A percentile compares a stretch with the other conserved stretches of the same genome.
phyloP scores from a whole-genome alignment of 2,329 filamentous ascomycete genomes.

The Chaetomium sp. region DNA sequence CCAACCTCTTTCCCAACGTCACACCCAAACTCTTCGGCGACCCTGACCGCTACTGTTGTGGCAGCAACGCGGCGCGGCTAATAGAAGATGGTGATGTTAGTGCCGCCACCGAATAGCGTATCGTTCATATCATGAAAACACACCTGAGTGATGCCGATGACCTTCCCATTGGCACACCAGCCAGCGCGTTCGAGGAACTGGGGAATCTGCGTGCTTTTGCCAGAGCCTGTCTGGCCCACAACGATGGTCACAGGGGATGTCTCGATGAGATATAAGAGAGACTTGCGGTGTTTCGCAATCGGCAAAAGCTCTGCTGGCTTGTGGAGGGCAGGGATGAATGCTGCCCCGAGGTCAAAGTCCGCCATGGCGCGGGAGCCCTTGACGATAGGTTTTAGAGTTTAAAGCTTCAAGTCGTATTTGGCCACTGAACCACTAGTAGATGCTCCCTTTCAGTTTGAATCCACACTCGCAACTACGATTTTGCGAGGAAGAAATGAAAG shows the following conservation, averaged over 20 bases:
- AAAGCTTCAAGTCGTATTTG: background rate
- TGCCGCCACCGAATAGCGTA: background rate
- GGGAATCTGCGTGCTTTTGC: slow-evolving; percentile 94
- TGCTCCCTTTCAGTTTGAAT: background rate
- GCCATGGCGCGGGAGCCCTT: slow-evolving; percentile 46
- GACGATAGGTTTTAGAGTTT: background rate
- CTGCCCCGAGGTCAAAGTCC: slow-evolving; percentile 58
- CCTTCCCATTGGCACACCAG: slow-evolving; percentile 82
- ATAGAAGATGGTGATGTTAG: background rate
- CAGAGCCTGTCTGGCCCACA: slow-evolving; percentile 90
- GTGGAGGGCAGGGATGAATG: slow-evolving; percentile 78
- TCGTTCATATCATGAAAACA: slow-evolving; percentile 20
- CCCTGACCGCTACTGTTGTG: slow-evolving; percentile 83
- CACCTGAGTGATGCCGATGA: slow-evolving; percentile 89
- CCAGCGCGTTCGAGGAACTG: slow-evolving; percentile 87
- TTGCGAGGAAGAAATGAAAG: background rate
- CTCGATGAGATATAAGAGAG: slow-evolving; percentile 83
- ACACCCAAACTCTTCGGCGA: slow-evolving; percentile 86
- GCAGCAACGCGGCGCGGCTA: slow-evolving; percentile 88
- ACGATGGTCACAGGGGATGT: slow-evolving; percentile 83
- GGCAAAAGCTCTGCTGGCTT: slow-evolving; percentile 83
- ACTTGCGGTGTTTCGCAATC: slow-evolving; percentile 79
- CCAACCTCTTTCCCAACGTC: slow-evolving; percentile 88
- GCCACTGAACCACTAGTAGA: background rate
- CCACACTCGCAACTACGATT: background rate